Conservation (phyloP, 2,329 filamentous ascomycete genomes). For the Venturia oleaginea region DNA sequence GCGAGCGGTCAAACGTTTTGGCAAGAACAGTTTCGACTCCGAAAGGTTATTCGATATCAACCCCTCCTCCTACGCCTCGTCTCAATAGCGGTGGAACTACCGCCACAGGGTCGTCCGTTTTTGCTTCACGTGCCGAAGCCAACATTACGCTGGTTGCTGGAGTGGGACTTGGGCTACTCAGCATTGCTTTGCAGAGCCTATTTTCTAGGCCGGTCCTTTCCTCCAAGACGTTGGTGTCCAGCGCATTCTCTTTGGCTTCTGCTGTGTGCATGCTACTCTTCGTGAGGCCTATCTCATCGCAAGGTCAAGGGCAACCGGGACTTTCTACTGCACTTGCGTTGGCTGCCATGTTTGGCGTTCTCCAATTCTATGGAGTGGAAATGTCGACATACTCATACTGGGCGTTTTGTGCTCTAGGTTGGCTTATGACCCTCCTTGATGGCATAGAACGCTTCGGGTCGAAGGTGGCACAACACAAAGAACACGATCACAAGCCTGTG, state of each 20-base stretch:
- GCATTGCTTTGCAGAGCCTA: constrained; percentile 27
- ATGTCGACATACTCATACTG: not conserved
- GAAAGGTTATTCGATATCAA: constrained; percentile 16
- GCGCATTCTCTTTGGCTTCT: constrained; percentile 31
- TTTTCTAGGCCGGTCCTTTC: constrained; percentile 26
- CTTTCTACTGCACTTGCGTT: constrained; percentile 22
- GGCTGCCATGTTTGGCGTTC: constrained; percentile 22
- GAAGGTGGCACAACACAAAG: not conserved
- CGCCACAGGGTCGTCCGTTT: not conserved
- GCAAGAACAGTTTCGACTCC: constrained; percentile 13
- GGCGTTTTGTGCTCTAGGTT: not conserved
- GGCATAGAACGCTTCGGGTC: not conserved
- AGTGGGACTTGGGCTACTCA: constrained; percentile 26
- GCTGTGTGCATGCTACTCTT: constrained; percentile 35
- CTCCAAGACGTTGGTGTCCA: constrained; percentile 28
- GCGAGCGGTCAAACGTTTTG: not conserved
- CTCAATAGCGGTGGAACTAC: not conserved
- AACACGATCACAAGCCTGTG: constrained; percentile 23
- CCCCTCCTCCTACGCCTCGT: constrained; percentile 5
- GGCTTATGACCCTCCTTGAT: not conserved
- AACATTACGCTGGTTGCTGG: constrained; percentile 35
- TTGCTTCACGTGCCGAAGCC: constrained; percentile 28
- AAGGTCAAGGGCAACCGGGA: constrained; percentile 23
- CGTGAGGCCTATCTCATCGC: constrained; percentile 19
- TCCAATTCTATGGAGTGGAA: not conserved